Evolutionary conservation across 768 basidiomycete species (phyloP).

Genomic region (Boletus rubescentipes): DNA sequence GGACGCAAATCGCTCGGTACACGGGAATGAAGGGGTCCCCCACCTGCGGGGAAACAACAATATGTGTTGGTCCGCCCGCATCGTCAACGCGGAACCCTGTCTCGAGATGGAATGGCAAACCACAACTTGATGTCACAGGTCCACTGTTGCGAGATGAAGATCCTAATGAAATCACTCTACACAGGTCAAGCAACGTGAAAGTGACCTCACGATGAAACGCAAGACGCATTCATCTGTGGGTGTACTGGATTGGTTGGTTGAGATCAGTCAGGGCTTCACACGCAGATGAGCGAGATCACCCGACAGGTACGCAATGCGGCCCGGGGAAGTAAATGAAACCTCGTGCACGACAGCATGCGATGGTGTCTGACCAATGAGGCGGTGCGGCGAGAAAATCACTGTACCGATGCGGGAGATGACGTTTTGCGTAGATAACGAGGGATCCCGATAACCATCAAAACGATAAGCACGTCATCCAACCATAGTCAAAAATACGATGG

Average conservation of each 20-base stretch:
- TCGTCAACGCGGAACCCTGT: constrained; percentile 3
- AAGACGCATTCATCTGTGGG: not conserved
- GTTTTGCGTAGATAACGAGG: constrained; percentile 14
- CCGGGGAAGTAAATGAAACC: constrained; percentile 20
- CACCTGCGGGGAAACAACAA: constrained; percentile 13
- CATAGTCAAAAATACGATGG: not conserved
- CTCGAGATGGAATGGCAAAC: not conserved
- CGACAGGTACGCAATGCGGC: constrained; percentile 16
- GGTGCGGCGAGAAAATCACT: constrained; percentile 20
- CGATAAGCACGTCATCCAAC: constrained; percentile 4
- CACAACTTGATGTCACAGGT: constrained; percentile 16
- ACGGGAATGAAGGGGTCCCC: constrained; percentile 14
- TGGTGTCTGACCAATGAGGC: constrained; percentile 13
- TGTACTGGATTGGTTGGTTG: not conserved
- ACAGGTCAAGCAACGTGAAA: constrained; percentile 13
- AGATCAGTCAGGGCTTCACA: not conserved
- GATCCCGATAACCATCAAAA: constrained; percentile 10
- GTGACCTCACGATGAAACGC: constrained; percentile 11
- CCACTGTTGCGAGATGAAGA: not conserved
- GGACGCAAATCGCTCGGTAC: constrained; percentile 5
- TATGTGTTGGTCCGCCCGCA: not conserved
- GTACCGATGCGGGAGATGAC: constrained; percentile 16
- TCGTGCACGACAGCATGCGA: constrained; percentile 20
- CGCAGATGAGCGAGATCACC: constrained; percentile 5
- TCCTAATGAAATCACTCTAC: constrained; percentile 2